These are phyloP conservation scores for Tilletia caries DNA, from an alignment of 1,284 basidiomycete genomes.

Conservation along the genomic window DNA sequence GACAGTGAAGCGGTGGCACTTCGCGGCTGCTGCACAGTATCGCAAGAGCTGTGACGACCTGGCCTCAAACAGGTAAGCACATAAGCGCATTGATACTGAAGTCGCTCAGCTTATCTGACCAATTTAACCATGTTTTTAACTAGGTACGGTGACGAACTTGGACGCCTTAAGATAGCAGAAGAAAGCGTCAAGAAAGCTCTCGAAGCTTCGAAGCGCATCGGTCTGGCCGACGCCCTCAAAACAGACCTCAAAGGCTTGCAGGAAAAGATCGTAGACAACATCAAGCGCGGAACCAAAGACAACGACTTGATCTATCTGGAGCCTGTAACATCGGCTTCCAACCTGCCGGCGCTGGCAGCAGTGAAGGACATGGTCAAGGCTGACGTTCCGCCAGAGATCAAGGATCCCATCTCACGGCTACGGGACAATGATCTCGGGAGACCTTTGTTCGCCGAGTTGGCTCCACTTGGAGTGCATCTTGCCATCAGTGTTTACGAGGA, in stretches of 20 bases:
- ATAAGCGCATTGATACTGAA: background rate
- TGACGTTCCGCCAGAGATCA: constrained; percentile 63
- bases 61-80: constrained; percentile 66
- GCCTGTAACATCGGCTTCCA: constrained; percentile 71
- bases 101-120: background rate
- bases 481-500: constrained; percentile 89
- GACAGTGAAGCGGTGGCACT: constrained; percentile 78
- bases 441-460: constrained; percentile 70
- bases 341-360: constrained; percentile 67
- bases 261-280: constrained; percentile 61
- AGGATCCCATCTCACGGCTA: constrained; percentile 37
- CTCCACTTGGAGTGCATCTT: constrained; percentile 81
- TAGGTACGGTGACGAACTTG: constrained; percentile 46
- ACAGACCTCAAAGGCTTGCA: constrained; percentile 63
- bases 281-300: constrained; percentile 71
- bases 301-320: constrained; percentile 96
- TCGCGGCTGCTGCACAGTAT: constrained; percentile 83
- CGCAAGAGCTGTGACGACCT: constrained; percentile 85
- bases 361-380: constrained; percentile 67
- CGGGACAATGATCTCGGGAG: constrained; percentile 54
- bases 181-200: constrained; percentile 68
- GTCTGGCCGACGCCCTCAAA: constrained; percentile 57
- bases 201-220: constrained; percentile 67
- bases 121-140: no score
- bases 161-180: constrained; percentile 41